A percentile compares a stretch with the other conserved stretches of the same genome.
phyloP scores from a whole-genome alignment of 192 early-diverging fungal species.

The Geranomyces michiganensis region DNA sequence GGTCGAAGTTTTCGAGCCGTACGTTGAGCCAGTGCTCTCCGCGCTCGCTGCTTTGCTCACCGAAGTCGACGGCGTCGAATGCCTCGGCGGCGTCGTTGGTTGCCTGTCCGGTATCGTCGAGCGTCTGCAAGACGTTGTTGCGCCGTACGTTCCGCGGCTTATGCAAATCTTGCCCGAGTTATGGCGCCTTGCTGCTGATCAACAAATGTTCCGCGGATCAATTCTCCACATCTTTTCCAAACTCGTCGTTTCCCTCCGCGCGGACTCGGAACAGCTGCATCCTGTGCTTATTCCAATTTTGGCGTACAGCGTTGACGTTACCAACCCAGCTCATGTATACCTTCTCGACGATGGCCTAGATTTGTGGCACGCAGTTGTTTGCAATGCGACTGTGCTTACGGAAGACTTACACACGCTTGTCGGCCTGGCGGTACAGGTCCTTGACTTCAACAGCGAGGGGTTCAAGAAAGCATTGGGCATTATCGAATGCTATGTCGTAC shows the following conservation, averaged over 20 bases:
- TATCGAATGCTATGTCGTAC: constrained; percentile 82
- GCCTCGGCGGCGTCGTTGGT: constrained; percentile 72
- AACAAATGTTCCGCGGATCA: constrained; percentile 79
- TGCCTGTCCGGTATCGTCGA: constrained; percentile 76
- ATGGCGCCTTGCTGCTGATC: constrained; percentile 75
- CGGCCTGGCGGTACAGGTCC: constrained; percentile 59
- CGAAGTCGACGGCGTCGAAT: constrained; percentile 75
- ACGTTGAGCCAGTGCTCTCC: constrained; percentile 61
- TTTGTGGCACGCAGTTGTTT: constrained; percentile 81
- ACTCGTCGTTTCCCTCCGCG: constrained; percentile 69
- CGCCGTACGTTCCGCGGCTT: constrained; percentile 71
- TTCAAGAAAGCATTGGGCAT: constrained; percentile 76
- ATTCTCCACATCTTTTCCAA: constrained; percentile 79
- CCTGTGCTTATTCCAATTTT: constrained; percentile 76
- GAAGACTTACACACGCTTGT: constrained; percentile 63
- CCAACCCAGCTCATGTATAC: constrained; percentile 69
- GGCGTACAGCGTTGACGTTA: constrained; percentile 70
- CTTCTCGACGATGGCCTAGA: constrained; percentile 90
- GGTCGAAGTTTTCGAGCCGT: constrained; percentile 65
- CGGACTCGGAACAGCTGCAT: constrained; percentile 72
- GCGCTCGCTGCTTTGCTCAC: constrained; percentile 61
- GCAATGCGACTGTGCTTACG: constrained; percentile 62
- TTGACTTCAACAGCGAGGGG: constrained; percentile 77
- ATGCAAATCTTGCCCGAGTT: constrained; percentile 75
- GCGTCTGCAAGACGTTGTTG: constrained; percentile 73